phyloP scores from a whole-genome alignment of 176 grass and related monocot species.

The Ensete glaucum region DNA sequence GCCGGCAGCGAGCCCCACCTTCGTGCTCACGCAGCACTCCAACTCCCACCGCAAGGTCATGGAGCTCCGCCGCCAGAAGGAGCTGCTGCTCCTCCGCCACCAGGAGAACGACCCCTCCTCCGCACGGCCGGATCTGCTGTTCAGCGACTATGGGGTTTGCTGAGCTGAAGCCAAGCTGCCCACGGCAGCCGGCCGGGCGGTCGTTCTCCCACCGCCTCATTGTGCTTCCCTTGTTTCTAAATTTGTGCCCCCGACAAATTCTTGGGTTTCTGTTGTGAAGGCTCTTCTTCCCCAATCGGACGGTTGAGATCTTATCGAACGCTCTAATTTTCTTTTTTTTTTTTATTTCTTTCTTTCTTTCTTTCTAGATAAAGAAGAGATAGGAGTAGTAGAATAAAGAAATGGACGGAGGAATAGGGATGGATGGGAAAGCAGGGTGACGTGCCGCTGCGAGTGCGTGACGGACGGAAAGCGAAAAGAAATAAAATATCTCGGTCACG shows the following conservation, averaged over 20 bases:
- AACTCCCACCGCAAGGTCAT: slow-evolving; percentile 99
- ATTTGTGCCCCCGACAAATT: slow-evolving; percentile 1
- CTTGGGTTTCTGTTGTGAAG: background rate
- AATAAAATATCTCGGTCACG: slow-evolving; percentile 10
- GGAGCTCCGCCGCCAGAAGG: slow-evolving; percentile 97
- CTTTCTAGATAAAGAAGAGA: background rate
- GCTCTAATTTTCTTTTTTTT: background rate
- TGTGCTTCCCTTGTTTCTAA: background rate
- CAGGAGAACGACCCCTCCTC: slow-evolving; percentile 33
- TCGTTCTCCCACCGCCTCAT: background rate
- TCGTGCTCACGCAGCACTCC: slow-evolving; percentile 95
- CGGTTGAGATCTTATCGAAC: background rate
- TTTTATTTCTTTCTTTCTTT: background rate
- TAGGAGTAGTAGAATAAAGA: background rate
- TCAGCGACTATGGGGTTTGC: slow-evolving; percentile 79
- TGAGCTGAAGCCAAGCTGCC: background rate
- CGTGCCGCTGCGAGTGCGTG: background rate
- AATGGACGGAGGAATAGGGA: background rate
- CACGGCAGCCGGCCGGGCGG: background rate
- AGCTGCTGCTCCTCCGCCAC: slow-evolving; percentile 54
- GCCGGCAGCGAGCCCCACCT: slow-evolving; percentile 87
- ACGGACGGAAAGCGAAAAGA: background rate
- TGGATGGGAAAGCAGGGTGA: slow-evolving; percentile 9
- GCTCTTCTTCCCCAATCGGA: background rate
- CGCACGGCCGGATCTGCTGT: slow-evolving; percentile 54